Base-by-base conservation (phyloP, 345 rosid species). In the Zanthoxylum bungeanum region DNA sequence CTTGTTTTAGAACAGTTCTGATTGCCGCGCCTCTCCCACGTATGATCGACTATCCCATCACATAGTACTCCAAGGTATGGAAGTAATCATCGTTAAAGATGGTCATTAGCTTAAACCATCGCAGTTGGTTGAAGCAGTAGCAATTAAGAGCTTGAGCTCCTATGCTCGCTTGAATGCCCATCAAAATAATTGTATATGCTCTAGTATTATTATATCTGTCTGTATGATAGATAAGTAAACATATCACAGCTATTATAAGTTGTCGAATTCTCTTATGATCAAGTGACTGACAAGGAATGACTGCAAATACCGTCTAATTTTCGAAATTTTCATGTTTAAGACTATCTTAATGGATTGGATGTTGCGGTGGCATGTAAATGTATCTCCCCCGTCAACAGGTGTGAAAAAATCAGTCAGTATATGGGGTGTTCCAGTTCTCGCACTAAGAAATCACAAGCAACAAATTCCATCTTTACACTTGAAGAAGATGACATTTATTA, bases 1-100 rank as follows among this genome's bases (percentile, higher is more conserved):
- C 80, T 80, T 21, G 86, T 83, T 40, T 60, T 80, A 22, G 82
- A 80, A 40, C 79, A 80, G 68, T 78, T 83, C 64, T 83, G 80
- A 78, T 55, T 11, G 25, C 31, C 5, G 30, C 7, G 2, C 50
- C 34, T 40, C 9, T 17, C 8, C 7, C 17, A 25, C 7, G 14
- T 0, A 64, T 37, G 9, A 37, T 37, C 40, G 2, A 9, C 9
- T 34, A 67, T 36, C 52, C 31, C 34, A 22, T 14, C 49, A 34
- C 34, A 14, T 33, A 49, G 8, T 9, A 53, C 6, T 27, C 7
- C 7, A 21, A 39, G 63, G 7, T 27, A 25, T 55, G 5, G 52
- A 68, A 25, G 21, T 33, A 46, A 36, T 62, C 37, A 62, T 36
- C 39, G 31, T 21, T 22, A 17, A 62, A 62, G 49, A 11, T 1